phyloP scores from a whole-genome alignment of 257 asterid genomes.

The Paraleonurus japonicus region DNA sequence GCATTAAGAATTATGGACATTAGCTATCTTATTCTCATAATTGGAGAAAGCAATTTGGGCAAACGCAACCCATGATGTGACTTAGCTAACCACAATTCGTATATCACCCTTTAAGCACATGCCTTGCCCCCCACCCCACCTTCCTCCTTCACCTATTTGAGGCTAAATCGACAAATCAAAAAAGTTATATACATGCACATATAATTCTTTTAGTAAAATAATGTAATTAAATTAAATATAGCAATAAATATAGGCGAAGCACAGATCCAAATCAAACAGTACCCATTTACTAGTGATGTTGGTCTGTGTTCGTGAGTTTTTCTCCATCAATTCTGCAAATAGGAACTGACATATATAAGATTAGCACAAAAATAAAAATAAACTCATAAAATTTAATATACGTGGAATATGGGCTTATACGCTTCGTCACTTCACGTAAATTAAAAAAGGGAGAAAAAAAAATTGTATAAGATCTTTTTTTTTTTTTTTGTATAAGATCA shows the following conservation, averaged over 20 bases:
- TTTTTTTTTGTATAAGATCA: too few species aligned
- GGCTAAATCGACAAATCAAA: not conserved
- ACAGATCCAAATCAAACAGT: not conserved
- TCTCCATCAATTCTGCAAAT: too few species aligned
- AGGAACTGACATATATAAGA: too few species aligned
- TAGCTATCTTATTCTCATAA: not conserved
- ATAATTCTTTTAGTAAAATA: not conserved
- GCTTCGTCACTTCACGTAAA: too few species aligned
- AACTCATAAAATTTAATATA: too few species aligned
- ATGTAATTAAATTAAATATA: too few species aligned
- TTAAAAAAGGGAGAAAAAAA: too few species aligned
- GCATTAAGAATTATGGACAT: not conserved
- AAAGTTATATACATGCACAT: not conserved
- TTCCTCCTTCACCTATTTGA: not conserved
- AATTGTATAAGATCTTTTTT: too few species aligned
- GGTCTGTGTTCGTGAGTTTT: too few species aligned
- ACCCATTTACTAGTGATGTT: too few species aligned
- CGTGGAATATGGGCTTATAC: too few species aligned
- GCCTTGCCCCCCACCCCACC: conserved; percentile 11
- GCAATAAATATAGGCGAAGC: not conserved
- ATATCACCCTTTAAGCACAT: conserved; percentile 36
- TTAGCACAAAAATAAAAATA: too few species aligned
- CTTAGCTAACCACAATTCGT: conserved; percentile 5
- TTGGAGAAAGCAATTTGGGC: conserved; percentile 10
- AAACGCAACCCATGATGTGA: conserved; percentile 26